These are phyloP conservation scores for Amoebophrya sp. DNA, from an alignment of 169 alveolate species.

Conservation along the genomic window DNA sequence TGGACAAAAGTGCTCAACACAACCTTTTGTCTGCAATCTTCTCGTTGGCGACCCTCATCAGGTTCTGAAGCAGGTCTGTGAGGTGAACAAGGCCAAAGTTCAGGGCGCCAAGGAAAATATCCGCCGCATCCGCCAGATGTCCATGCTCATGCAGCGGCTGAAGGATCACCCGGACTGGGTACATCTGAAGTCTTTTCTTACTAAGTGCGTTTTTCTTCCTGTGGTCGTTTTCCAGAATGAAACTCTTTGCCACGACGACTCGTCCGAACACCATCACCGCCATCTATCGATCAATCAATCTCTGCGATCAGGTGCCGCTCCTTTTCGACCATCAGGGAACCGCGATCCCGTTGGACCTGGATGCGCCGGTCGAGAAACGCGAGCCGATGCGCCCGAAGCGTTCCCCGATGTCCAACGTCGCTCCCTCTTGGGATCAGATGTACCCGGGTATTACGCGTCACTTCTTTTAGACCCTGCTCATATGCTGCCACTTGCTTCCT, in stretches of 20 bases:
- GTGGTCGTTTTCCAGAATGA: no score
- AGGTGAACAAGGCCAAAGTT: neutral
- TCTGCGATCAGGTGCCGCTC: neutral
- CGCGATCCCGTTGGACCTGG: neutral
- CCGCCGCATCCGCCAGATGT: neutral
- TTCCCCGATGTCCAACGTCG: no score
- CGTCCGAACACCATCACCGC: no score
- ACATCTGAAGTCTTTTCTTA: no score
- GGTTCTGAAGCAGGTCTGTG: neutral
- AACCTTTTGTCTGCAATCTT: no score
- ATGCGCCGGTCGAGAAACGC: neutral
- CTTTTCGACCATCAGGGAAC: neutral
- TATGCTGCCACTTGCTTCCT: no score
- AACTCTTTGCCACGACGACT: no score
- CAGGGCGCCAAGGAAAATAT: neutral
- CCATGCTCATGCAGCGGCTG: constrained; percentile 1
- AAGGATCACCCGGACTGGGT: constrained; percentile 7
- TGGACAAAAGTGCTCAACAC: no score
- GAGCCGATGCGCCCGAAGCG: neutral
- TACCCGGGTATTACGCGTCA: neutral
- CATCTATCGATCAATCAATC: no score
- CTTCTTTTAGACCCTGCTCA: no score
- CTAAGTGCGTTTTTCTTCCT: no score
- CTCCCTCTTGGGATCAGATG: neutral
- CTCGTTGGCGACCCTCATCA: no score